Base-by-base conservation (phyloP, 257 asterid species). In the Solanum habrochaites region DNA sequence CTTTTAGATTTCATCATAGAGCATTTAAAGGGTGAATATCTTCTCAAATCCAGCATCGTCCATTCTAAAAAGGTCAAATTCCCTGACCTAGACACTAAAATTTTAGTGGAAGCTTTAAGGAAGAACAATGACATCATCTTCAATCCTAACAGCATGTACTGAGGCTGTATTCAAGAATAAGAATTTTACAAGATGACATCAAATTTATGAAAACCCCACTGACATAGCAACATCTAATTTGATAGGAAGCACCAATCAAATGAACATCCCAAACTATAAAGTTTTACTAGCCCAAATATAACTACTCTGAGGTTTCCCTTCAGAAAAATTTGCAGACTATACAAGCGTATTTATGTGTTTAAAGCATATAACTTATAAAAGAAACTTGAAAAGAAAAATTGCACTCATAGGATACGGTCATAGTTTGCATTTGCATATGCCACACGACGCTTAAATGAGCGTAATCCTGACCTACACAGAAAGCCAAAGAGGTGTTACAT, bases 371-470 rank as follows among this genome's bases (percentile, higher is more conserved):
- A 29, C 31, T 3, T 15, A 16, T 80, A 18, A 12, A 29, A 64
- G 62, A 80, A 35, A 49, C 29, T 45, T 29, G 31, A 80, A 80
- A 47, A 84, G 72, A 8, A 43, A 39, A 83, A 86, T 45, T 23
- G 25, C 77, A 67, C 82, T 25, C 23, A 85, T 88, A 94, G 98
- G 98, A 95, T 96, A 96, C 98, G 94, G 86, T 95, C 99, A 90
- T 90, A 94, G 87, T 94, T 95, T 80, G 98, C 98, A 78, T 96
- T 96, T 58, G 99, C 98, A 91, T 96, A 96, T 40, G 96, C 98
- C 92, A 93, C 99, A 13, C 98, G 96, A 27, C 99, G 98, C 93
- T 93, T 96, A 89, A 96, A 96, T 84, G 95, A 90, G 69, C 92
- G 93, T 90, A 96, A 86, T 71, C 98, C 98, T 86, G 99, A 96